Base-by-base conservation (phyloP, 768 basidiomycete genomes). In the Amanita molliuscula region DNA sequence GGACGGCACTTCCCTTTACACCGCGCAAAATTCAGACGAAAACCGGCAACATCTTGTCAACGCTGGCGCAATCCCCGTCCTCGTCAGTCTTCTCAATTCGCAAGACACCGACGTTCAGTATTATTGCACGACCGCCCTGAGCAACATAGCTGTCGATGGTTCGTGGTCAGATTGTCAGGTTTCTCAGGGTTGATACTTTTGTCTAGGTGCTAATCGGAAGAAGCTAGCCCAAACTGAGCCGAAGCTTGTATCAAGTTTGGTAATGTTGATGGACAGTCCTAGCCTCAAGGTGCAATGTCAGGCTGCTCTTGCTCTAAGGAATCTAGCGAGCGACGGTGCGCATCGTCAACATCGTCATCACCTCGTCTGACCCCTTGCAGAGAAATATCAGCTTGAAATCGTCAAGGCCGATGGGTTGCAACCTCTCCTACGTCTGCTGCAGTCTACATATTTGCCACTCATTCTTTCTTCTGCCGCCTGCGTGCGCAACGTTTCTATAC, bases 71-170 rank as follows among this genome's bases (percentile, higher is more conserved):
- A 97, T 99, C 52, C 96, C 96, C 13, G 96, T 99, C 26, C 78
- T 95, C 9, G 96, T 99, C 56, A 85, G 85, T 60, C 75, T 99
- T 29, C 73, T 99, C 54, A 96, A 94, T 62, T 93, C 90, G 4
- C 82, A 88, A 43, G 96, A 99, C 64, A 99, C 96, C n/a, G 96
- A 99, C 62, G 96, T 99, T 2, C 96, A 99, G 65, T 99, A 99
- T 62, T 99, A 99, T 64, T 99, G 96, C 67, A 99, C 96, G 5
- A 99, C 96, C 10, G 96, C 96, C 5, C 68, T 99, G 58, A 93
- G 89, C 64, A 99, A 99, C 61, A 99, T 99, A 56, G 96, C 96
- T 29, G 96, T 99, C 6, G 96, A 99, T 68, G 88, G 91, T 82
- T 56, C 16, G 57, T 52, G 26, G 45, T 21, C 2, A 16, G 47